These are phyloP conservation scores for Termitomyces eurrhizus DNA, from an alignment of 768 basidiomycete genomes.

Conservation along the genomic window DNA sequence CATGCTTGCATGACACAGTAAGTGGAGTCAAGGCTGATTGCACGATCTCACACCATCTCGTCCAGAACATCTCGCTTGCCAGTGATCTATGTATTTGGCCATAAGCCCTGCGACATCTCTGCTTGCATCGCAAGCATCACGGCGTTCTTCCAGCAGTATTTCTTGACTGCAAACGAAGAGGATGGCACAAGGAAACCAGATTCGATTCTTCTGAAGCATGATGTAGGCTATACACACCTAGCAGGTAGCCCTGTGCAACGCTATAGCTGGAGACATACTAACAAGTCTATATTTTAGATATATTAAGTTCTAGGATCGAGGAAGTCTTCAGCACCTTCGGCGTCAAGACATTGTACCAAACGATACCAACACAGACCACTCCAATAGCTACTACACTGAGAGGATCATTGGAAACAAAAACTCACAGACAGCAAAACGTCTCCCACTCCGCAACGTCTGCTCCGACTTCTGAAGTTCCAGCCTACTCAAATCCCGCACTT, in stretches of 20 bases:
- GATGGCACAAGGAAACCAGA: slow-evolving; percentile 14
- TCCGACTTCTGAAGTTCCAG: slow-evolving; percentile 8
- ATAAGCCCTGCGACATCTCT: slow-evolving; percentile 55
- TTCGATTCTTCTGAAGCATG: slow-evolving; percentile 60
- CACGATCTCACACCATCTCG: not conserved
- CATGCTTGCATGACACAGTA: slow-evolving; percentile 94
- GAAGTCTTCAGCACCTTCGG: slow-evolving; percentile 20
- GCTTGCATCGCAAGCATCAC: slow-evolving; percentile 43
- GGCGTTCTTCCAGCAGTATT: slow-evolving; percentile 24
- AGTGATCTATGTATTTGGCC: slow-evolving; percentile 88
- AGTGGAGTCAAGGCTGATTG: slow-evolving; percentile 24
- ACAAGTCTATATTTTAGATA: slow-evolving; percentile 24
- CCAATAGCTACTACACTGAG: slow-evolving; percentile 2
- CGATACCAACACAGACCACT: slow-evolving; percentile 23
- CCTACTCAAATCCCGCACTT: slow-evolving; percentile 22
- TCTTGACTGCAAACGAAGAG: not conserved
- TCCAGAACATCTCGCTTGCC: slow-evolving; percentile 81
- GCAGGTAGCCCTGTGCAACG: slow-evolving; percentile 40
- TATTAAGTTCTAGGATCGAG: slow-evolving; percentile 26
- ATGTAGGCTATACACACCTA: slow-evolving; percentile 72
- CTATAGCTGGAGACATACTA: not conserved
- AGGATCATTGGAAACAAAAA: too few relatives aligned
- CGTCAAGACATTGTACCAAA: slow-evolving; percentile 32
- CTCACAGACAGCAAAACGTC: not conserved
- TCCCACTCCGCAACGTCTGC: not conserved